A percentile compares a stretch with the other conserved stretches of the same genome.
phyloP scores from a whole-genome alignment of 345 rosid genomes.

The Acer yangbiense region DNA sequence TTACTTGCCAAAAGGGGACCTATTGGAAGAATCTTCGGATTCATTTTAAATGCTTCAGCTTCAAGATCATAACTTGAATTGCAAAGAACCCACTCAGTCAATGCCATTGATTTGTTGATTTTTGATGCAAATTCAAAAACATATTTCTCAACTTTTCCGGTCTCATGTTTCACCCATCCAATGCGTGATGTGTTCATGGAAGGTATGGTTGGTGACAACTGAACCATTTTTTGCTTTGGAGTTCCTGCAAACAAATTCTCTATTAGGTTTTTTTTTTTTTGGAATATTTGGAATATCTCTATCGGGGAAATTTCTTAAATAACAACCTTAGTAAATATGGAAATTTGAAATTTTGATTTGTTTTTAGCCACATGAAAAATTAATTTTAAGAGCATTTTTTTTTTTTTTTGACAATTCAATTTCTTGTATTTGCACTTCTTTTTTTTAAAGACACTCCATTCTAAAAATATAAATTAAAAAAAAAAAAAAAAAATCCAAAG shows the following conservation, averaged over 20 bases:
- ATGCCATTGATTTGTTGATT: background rate
- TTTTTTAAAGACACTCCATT: too few relatives aligned
- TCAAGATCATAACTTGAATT: slow-evolving; percentile 35
- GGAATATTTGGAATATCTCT: too few relatives aligned
- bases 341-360: too few relatives aligned
- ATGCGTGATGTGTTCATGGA: background rate
- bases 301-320: too few relatives aligned
- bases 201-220: background rate
- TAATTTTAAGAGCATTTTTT: too few relatives aligned
- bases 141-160: background rate
- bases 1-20: background rate
- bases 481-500: too few relatives aligned
- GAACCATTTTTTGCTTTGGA: background rate
- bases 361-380: too few relatives aligned
- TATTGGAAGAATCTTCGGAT: background rate
- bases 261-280: too few relatives aligned
- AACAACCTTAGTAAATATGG: too few relatives aligned
- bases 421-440: too few relatives aligned
- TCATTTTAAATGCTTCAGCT: slow-evolving; percentile 20
- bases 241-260: background rate
- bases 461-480: too few relatives aligned
- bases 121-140: background rate
- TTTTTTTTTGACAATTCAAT: too few relatives aligned
- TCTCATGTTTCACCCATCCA: background rate
- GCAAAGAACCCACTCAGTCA: slow-evolving; percentile 13